Evolutionary conservation across 1,284 basidiomycete genomes (phyloP), one percentile per base, ranked within the genome.

Genomic region (Cryptococcus hybrid): DNA sequence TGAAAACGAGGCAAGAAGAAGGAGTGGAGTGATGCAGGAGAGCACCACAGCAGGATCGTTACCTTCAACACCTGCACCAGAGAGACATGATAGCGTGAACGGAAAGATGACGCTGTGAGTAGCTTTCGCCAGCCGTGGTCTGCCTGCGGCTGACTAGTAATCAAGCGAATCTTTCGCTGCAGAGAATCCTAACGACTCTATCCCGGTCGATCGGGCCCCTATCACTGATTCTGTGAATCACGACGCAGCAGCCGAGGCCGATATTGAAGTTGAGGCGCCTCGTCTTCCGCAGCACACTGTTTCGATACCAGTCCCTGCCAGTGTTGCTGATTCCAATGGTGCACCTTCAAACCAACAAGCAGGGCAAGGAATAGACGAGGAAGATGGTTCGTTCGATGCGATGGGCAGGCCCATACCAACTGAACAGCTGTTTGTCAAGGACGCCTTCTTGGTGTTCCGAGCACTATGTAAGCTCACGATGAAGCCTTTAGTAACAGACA

Each of bases 381-480:
- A 47, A 1, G 73, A 71, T 37, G 71, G 70, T 3, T 61, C 55
- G 42, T 54, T 73, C 9, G 71, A 74, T 47, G 49, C 64, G 7
- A 55, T 64, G 24, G 76, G 74, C 2, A 60, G 72, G 38, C 71
- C 76, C 9, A 77, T 77, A 9, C 73, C 77, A 0, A 70, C 70
- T 0, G 76, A 88, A 51, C 92, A 96, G 67, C 79, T 94, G 50
- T 93, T 93, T 75, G 84, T 95, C 71, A 97, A 97, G 75, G 94
- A 98, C 70, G 92, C 94, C 0, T 98, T 96, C 80, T 83, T 98
- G 61, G 92, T 98, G 24, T 95, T 97, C 79, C 84, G 94, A 51
- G 92, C 94, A 0, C 80, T 98, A 37, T 97, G 94, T 81, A 97
- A 97, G 76, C 81, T 97, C 62, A 93, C 92, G n/a, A 96, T 97